A percentile compares a stretch with the other conserved stretches of the same genome.
phyloP scores from a whole-genome alignment of 345 rosid species.

The Eucalyptus melliodora region DNA sequence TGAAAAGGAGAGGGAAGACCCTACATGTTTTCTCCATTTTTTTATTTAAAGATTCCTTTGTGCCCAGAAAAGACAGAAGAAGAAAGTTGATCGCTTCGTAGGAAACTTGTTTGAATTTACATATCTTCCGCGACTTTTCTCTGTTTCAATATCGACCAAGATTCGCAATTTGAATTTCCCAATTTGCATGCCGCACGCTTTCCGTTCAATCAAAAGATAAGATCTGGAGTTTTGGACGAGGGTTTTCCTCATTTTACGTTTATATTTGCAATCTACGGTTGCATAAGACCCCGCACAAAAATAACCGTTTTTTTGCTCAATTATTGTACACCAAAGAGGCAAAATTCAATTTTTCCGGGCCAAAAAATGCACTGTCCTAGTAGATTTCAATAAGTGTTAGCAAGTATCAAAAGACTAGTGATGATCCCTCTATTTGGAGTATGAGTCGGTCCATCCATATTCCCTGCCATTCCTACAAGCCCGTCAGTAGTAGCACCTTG shows the following conservation, averaged over 20 bases:
- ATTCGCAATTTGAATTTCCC: neutral
- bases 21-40: neutral
- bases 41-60: neutral
- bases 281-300: neutral
- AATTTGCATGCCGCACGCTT: neutral
- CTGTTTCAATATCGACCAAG: neutral
- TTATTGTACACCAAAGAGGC: neutral
- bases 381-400: neutral
- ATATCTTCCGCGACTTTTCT: neutral
- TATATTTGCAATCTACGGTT: neutral
- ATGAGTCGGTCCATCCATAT: neutral
- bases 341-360: neutral
- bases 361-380: neutral
- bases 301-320: neutral
- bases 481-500: neutral
- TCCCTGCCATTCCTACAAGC: neutral
- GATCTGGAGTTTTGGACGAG: neutral
- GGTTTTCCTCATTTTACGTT: neutral
- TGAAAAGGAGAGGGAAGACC: neutral
- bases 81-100: neutral
- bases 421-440: neutral
- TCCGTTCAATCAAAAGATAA: neutral
- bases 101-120: neutral
- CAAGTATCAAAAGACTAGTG: neutral
- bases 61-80: neutral